These are phyloP conservation scores for Didymellaceae sp. DNA, from an alignment of 2,329 filamentous ascomycete genomes.

Conservation along the genomic window DNA sequence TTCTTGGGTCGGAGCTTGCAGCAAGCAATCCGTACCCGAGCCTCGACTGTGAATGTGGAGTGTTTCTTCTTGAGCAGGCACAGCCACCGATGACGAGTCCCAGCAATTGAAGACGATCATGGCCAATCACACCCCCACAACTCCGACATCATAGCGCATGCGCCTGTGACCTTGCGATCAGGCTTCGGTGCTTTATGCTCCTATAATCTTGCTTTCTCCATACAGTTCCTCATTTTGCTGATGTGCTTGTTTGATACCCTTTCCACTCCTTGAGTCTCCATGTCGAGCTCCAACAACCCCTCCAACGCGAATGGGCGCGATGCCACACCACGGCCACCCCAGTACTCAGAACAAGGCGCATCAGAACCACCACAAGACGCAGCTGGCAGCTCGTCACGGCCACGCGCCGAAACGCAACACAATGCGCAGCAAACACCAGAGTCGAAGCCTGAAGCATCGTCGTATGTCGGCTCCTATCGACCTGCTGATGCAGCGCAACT, in stretches of 20 bases:
- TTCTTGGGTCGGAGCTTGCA: no score
- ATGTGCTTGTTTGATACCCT: conserved; percentile 14
- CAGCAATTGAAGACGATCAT: neutral
- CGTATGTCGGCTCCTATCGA: conserved; percentile 39
- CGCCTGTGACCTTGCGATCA: conserved; percentile 1
- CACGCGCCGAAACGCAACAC: conserved; percentile 1
- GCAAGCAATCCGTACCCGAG: neutral
- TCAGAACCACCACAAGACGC: conserved; percentile 21
- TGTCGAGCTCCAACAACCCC: conserved; percentile 32
- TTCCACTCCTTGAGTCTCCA: conserved; percentile 9
- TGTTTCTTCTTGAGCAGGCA: neutral
- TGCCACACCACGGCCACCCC: conserved; percentile 24
- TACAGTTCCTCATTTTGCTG: neutral
- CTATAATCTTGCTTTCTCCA: neutral
- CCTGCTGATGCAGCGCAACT: conserved; percentile 26
- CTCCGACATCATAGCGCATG: conserved; percentile 15
- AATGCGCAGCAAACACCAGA: conserved; percentile 9
- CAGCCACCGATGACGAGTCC: conserved; percentile 19
- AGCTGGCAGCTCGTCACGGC: conserved; percentile 12
- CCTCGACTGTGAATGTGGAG: neutral
- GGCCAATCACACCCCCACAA: conserved; percentile 8
- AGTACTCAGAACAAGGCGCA: conserved; percentile 18
- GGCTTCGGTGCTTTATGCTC: conserved; percentile 8
- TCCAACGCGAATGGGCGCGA: conserved; percentile 24
- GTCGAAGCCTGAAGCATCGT: conserved; percentile 36